Conservation (phyloP, 176 grass and related monocot species). For the barley (Hordeum vulgare) region DNA sequence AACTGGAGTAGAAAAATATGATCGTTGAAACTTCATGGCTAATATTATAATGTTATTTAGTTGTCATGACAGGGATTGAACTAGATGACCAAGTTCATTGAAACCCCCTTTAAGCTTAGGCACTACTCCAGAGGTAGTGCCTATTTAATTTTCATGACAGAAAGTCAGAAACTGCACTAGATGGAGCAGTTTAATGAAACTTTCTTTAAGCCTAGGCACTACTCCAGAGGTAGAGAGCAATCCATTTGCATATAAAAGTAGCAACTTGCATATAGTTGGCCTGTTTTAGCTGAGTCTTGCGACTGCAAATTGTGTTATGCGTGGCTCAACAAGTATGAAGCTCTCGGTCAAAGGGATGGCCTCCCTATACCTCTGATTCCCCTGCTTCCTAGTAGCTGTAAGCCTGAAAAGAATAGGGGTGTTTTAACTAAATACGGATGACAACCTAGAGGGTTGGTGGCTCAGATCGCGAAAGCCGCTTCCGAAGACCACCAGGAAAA, state of each 20-base stretch:
- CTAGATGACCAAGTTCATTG: not conserved
- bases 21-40: too few species aligned
- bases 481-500: too few species aligned
- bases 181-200: too few species aligned
- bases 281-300: not conserved
- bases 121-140: not conserved
- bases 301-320: not conserved
- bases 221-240: not conserved
- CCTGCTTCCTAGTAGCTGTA: not conserved
- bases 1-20: too few species aligned
- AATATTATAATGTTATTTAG: too few species aligned
- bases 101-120: not conserved
- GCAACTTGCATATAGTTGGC: not conserved
- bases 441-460: too few species aligned
- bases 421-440: not conserved
- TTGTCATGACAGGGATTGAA: not conserved
- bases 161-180: not conserved
- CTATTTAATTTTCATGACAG: too few species aligned
- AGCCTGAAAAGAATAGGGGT: not conserved
- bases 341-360: not conserved
- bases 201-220: too few species aligned
- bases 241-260: not conserved
- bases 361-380: not conserved
- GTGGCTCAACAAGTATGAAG: not conserved
- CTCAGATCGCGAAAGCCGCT: too few species aligned